Evolutionary conservation across 2,329 filamentous ascomycete species (phyloP).

Genomic region (Decorospora gaudefroyi): DNA sequence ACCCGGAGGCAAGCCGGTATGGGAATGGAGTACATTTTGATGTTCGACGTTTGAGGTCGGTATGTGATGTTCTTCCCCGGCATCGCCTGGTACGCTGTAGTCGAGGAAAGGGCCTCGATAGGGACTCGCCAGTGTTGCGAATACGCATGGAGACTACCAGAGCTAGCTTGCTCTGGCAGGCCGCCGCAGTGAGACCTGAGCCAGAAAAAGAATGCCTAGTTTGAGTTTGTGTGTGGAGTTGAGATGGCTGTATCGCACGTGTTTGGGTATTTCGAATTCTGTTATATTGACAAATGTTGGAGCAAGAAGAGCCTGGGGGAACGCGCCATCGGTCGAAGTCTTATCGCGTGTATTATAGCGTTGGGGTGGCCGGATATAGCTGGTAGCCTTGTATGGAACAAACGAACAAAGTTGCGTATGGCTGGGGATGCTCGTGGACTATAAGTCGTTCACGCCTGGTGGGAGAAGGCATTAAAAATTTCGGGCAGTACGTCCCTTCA

Average conservation of each 20-base stretch:
- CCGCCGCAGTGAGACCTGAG: conserved; percentile 52
- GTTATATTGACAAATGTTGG: conserved; percentile 51
- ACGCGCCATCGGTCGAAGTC: conserved; percentile 45
- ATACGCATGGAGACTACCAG: conserved; percentile 57
- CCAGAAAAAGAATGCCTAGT: conserved; percentile 48
- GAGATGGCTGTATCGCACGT: conserved; percentile 49
- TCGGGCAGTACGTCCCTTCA: conserved; percentile 45
- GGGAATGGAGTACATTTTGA: conserved; percentile 48
- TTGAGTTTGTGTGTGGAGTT: conserved; percentile 42
- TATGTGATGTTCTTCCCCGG: conserved; percentile 50
- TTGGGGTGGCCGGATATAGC: conserved; percentile 48
- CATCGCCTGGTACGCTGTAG: conserved; percentile 52
- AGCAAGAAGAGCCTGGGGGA: conserved; percentile 43
- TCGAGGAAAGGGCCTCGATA: conserved; percentile 54
- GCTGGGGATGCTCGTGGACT: conserved; percentile 47
- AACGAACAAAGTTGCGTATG: conserved; percentile 32
- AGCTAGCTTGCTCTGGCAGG: conserved; percentile 56
- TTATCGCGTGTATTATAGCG: conserved; percentile 48
- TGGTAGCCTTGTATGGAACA: conserved; percentile 39
- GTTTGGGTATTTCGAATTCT: conserved; percentile 48
- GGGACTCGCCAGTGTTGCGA: conserved; percentile 57
- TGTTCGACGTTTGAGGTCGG: conserved; percentile 51
- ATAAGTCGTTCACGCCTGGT: conserved; percentile 47
- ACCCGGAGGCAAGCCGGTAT: conserved; percentile 43
- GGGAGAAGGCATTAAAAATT: conserved; percentile 48